A percentile compares a stretch with the other conserved stretches of the same genome.
Evolutionary conservation across 306 rosid species (phyloP).

Genomic region (Astragalus glycyphyllos): DNA sequence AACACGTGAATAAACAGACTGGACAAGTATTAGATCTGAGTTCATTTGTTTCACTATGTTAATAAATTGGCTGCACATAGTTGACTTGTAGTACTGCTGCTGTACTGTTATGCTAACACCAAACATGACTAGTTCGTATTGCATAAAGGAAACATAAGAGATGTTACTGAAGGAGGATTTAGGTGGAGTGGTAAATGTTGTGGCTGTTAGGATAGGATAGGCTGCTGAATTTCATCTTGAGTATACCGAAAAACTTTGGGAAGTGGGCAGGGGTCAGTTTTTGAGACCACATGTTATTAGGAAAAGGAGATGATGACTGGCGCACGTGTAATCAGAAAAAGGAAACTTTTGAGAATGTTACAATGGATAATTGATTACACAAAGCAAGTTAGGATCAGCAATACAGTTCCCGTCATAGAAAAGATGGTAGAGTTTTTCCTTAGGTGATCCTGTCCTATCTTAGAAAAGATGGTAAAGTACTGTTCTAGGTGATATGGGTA

Average conservation of each 20-base stretch:
- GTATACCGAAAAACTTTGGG: background rate
- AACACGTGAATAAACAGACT: constrained; percentile 4
- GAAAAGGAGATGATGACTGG: background rate
- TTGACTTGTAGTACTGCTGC: too few species aligned
- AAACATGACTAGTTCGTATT: background rate
- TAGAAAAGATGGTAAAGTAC: background rate
- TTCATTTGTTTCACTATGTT: constrained; percentile 14
- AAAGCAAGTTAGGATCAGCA: too few species aligned
- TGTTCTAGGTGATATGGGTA: background rate
- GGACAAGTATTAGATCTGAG: constrained; percentile 20
- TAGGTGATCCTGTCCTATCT: background rate
- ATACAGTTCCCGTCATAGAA: too few species aligned
- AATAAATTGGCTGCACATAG: background rate
- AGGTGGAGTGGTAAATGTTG: background rate
- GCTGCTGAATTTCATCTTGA: background rate
- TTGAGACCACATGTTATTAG: constrained; percentile 6
- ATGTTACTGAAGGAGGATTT: background rate
- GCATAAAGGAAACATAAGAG: background rate
- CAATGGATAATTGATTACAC: too few species aligned
- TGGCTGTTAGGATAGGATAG: background rate
- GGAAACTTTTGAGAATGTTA: constrained; percentile 16
- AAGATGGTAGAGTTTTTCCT: too few species aligned
- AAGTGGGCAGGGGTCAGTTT: background rate
- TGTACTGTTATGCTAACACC: background rate
- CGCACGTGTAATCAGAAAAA: background rate